Base-by-base conservation (phyloP, 257 asterid genomes). In the Plantago elongata region DNA sequence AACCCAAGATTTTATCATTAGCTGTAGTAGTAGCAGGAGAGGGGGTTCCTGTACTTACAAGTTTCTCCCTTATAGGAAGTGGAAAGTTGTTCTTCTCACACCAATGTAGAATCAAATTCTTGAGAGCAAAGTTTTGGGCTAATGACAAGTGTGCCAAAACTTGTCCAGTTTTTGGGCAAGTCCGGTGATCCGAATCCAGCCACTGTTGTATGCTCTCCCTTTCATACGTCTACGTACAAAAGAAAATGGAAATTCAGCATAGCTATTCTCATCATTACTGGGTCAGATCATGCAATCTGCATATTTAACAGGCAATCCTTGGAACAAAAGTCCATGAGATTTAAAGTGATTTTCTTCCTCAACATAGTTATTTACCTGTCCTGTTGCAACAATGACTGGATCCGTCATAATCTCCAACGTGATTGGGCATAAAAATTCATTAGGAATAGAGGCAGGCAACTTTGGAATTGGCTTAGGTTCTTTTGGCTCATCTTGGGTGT, bases 371-470 rank as follows among this genome's bases (percentile, higher is more conserved):
- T 59, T 51, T 57, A 90, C 97, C 95, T 84, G 98, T 63, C 98
- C 95, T 4, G 97, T 86, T 42, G 95, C 84, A 50, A 92, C 64
- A 51, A 89, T 85, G 50, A 92, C 97, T 2, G 98, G 98, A 79
- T 92, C 98, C 7, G 70, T 79, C 98, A 92, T 89, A 18, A 92
- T 84, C 78, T 86, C 95, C 18, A 92, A 70, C 0, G 93, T 84
- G 61, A 92, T 92, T 1, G 98, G 98, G 63, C 98, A 92, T n/a
- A 86, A 79, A 56, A 92, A 92, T 44, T 92, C 98, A 2, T 84
- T 71, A 9, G 97, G 98, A 22, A 92, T 73, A 0, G 71, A 62
- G 2, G 88, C 72, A 4, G 88, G 73, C 11, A 72, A 60, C 69
- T 64, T 77, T 9, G 65, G 52, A 9, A 49, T 78, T 37, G 82